phyloP scores from a whole-genome alignment of 352 stramenopile genomes.

The Phytophthora nicotianae region DNA sequence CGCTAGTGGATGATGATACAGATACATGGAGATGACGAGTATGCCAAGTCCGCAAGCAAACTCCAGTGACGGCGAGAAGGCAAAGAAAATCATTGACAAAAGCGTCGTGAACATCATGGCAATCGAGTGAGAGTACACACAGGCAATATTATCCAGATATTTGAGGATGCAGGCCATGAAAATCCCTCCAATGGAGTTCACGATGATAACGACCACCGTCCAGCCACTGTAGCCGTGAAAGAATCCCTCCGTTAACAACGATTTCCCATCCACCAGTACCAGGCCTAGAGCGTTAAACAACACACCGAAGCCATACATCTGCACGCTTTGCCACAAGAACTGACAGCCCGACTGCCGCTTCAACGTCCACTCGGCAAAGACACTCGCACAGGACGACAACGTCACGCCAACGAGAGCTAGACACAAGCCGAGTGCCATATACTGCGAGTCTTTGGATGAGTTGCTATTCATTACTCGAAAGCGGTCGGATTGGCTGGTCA shows the following conservation, averaged over 20 bases:
- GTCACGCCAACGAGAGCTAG: constrained; percentile 73
- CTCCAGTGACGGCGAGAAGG: constrained; percentile 81
- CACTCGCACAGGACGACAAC: constrained; percentile 85
- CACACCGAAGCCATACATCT: constrained; percentile 79
- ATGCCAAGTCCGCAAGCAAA: constrained; percentile 81
- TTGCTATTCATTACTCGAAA: constrained; percentile 18
- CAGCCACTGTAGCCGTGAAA: constrained; percentile 82
- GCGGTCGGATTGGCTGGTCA: constrained; percentile 78
- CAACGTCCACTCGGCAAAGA: constrained; percentile 85
- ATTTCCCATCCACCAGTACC: constrained; percentile 44
- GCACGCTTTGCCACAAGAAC: constrained; percentile 84
- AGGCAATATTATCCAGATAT: constrained; percentile 89
- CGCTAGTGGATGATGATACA: constrained; percentile 74
- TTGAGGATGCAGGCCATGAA: constrained; percentile 87
- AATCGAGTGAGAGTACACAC: constrained; percentile 83
- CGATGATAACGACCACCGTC: constrained; percentile 72
- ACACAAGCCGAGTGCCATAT: constrained; percentile 46
- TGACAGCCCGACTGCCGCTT: constrained; percentile 71
- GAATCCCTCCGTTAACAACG: constrained; percentile 43
- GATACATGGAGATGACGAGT: constrained; percentile 85
- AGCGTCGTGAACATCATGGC: constrained; percentile 90
- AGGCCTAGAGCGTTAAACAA: constrained; percentile 74
- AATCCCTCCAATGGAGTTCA: constrained; percentile 78
- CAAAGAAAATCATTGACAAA: constrained; percentile 87
- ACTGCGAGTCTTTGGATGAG: constrained; percentile 7